These are phyloP conservation scores for Lanmaoa rubissima DNA, from an alignment of 768 basidiomycete genomes.

Conservation along the genomic window DNA sequence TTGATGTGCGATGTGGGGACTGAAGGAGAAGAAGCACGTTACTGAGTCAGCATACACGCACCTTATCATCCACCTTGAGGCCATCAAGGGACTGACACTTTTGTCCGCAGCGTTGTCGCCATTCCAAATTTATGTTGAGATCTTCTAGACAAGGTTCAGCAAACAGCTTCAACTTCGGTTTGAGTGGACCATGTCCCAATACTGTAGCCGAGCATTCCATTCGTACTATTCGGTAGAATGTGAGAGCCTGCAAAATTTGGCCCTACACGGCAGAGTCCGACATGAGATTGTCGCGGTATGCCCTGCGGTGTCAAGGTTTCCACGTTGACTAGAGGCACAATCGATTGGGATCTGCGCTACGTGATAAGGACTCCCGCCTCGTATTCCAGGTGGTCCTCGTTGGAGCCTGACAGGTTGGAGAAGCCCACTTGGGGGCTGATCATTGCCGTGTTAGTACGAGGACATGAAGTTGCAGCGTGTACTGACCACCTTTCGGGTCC, in stretches of 20 bases:
- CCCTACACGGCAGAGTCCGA: neutral
- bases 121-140: neutral
- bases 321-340: neutral
- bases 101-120: neutral
- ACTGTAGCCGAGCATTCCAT: neutral
- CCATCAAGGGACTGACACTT: conserved; percentile 9
- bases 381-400: neutral
- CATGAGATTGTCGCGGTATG: conserved; percentile 3
- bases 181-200: neutral
- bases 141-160: no score
- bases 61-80: conserved; percentile 5
- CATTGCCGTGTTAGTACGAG: neutral
- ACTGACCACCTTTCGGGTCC: neutral
- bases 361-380: neutral
- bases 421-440: neutral
- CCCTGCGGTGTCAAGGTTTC: neutral
- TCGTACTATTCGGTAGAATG: neutral
- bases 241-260: neutral
- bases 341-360: neutral
- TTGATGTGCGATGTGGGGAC: neutral
- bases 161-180: neutral
- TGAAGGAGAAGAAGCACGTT: neutral
- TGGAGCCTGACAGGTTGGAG: neutral
- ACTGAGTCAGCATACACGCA: neutral
- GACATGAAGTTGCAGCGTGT: conserved; percentile 14